phyloP scores from a whole-genome alignment of 2,329 filamentous ascomycete species.

The Colletotrichum falcatum region DNA sequence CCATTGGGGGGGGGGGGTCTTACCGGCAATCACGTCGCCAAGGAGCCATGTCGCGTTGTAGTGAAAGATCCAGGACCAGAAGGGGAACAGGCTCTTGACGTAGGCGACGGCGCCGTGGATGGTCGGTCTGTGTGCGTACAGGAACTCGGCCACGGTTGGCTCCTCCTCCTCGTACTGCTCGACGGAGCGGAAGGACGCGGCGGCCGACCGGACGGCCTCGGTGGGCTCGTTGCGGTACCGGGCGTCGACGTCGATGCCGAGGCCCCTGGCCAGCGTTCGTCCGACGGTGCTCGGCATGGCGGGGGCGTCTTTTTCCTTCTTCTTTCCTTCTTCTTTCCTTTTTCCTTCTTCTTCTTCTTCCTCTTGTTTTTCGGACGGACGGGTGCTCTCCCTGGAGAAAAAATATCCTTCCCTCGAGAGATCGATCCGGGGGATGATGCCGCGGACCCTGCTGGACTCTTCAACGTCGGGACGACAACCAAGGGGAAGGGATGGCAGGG shows the following conservation, averaged over 20 bases:
- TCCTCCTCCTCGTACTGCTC: conserved; percentile 51
- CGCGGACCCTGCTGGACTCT: neutral
- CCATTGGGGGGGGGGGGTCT: too few species aligned
- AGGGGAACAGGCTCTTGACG: conserved; percentile 60
- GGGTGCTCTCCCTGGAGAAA: neutral
- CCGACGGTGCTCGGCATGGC: conserved; percentile 43
- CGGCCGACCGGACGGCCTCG: conserved; percentile 46
- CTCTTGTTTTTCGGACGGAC: too few species aligned
- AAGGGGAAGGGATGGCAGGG: neutral
- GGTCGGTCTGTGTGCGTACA: conserved; percentile 54
- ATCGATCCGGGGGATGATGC: neutral
- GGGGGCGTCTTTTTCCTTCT: neutral
- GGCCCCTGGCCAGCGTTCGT: conserved; percentile 45
- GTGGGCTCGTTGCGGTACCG: conserved; percentile 45
- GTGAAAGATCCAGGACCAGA: conserved; percentile 61
- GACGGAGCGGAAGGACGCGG: conserved; percentile 42
- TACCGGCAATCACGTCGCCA: conserved; percentile 41
- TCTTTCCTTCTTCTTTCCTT: too few species aligned
- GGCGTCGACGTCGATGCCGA: conserved; percentile 49
- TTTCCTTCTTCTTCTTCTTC: too few species aligned
- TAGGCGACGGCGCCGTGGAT: conserved; percentile 49
- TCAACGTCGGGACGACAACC: neutral
- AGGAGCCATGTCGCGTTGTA: conserved; percentile 41
- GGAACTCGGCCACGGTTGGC: conserved; percentile 56
- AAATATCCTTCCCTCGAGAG: too few species aligned